Evolutionary conservation across 257 asterid genomes (phyloP).

Genomic region (Nicotiana knightiana): DNA sequence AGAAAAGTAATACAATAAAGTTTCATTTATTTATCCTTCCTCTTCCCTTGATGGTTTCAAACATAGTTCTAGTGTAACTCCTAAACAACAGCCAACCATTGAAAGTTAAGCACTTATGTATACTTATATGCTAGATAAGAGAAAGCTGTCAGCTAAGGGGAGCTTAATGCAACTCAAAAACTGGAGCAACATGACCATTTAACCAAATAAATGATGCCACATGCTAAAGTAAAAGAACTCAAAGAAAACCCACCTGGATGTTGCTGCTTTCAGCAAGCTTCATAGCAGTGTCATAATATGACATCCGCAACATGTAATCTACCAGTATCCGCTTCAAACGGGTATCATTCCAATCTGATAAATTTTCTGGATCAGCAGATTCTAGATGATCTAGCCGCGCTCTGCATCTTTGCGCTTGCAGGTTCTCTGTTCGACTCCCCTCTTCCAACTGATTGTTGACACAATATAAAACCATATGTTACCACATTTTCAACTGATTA

Average conservation of each 20-base stretch:
- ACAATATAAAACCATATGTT: neutral
- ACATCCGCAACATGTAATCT: slow-evolving; percentile 95
- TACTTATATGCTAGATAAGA: neutral
- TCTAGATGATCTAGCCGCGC: slow-evolving; percentile 83
- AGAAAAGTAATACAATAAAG: neutral
- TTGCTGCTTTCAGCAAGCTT: slow-evolving; percentile 84
- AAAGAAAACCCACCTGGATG: slow-evolving; percentile 51
- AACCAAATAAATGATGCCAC: neutral
- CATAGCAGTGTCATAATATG: slow-evolving; percentile 79
- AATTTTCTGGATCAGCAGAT: slow-evolving; percentile 63
- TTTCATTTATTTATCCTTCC: neutral
- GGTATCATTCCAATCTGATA: slow-evolving; percentile 58
- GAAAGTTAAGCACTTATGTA: neutral
- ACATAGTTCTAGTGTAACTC: neutral
- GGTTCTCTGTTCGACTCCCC: slow-evolving; percentile 64
- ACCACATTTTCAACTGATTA: neutral
- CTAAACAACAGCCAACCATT: neutral
- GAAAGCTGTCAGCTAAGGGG: neutral
- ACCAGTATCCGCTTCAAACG: slow-evolving; percentile 87
- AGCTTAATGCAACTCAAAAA: neutral
- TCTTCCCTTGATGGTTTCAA: neutral
- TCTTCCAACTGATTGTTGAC: slow-evolving; percentile 74
- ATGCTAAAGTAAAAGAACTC: neutral
- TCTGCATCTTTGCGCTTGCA: slow-evolving; percentile 93
- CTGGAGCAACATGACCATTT: neutral